Evolutionary conservation across 1,284 basidiomycete genomes (phyloP), one percentile per base, ranked within the genome.

Genomic region (Inonotus obliquus): DNA sequence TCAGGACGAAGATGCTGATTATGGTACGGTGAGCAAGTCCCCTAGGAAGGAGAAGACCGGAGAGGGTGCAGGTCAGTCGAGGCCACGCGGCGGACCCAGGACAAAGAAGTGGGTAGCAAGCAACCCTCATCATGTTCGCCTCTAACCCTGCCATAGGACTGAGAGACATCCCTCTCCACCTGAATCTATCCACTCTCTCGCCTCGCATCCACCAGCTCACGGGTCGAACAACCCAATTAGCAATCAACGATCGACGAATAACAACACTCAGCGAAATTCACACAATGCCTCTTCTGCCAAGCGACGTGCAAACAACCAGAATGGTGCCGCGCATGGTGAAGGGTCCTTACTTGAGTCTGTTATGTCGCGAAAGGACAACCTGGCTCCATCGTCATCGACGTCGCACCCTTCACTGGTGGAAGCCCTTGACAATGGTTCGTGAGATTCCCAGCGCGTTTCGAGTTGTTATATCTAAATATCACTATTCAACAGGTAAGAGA

Each of bases 141-240:
- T 35, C 11, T 39, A 54, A 37, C 44, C 17, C 13, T 23, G 19
- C 48, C 38, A 39, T 66, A 84, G 83, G 71, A 76, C 71, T 48
- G 86, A 90, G 67, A 84, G 89, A 54, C 80, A 79, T 19, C 74
- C 76, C 23, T 91, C 89, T 1, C 89, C 89, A 10, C 79, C 87
- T 11, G 89, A 90, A 67, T 91, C 89, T 10, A 68, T 89, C 41
- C 74, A 86, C 47, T 90, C 89, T 1, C 79, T 85, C 67, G 81
- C 82, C 17, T 87, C 86, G 19, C 86, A 87, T 66, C 65, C 69
- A 69, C 72, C 55, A 73, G 72, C 63, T 54, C 67, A 61, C 63
- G 66, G 54, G 65, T 69, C 58, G 71, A 73, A 35, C 64, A 49
- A 11, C 23, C 19, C 21, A 25, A 73, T 32, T 64, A 74, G 66